Conservation (phyloP, 169 alveolate genomes). For the Babesia divergens region DNA sequence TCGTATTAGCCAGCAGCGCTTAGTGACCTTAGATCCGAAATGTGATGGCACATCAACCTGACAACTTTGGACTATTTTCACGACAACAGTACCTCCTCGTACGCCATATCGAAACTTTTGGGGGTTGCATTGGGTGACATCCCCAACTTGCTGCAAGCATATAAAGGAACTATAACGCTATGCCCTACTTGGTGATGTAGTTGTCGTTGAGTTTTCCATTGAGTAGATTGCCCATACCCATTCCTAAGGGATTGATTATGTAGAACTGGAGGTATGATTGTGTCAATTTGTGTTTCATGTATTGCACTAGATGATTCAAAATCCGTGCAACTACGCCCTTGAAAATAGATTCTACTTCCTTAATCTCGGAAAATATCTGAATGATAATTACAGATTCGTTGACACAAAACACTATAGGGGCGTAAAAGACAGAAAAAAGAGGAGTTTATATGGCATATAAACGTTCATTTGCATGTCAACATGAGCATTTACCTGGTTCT, state of each 20-base stretch:
- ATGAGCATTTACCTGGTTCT: slow-evolving; percentile 31
- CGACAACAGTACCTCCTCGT: slow-evolving; percentile 4
- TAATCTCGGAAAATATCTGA: slow-evolving; percentile 41
- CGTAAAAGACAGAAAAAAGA: not conserved
- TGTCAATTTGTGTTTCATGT: slow-evolving; percentile 20
- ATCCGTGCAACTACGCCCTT: slow-evolving; percentile 37
- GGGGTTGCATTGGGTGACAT: slow-evolving; percentile 49
- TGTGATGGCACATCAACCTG: slow-evolving; percentile 45
- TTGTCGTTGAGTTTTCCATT: slow-evolving; percentile 34
- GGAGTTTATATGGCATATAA: not conserved
- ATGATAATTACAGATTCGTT: not conserved
- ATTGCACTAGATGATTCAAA: slow-evolving; percentile 19
- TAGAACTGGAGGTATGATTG: slow-evolving; percentile 23
- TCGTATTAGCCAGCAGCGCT: slow-evolving; percentile 48
- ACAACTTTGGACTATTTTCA: too few species aligned
- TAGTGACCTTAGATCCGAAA: slow-evolving; percentile 18
- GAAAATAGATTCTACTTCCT: slow-evolving; percentile 24
- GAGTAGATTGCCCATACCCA: slow-evolving; percentile 44
- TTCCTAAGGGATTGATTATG: slow-evolving; percentile 41
- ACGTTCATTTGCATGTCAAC: not conserved
- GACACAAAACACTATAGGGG: not conserved
- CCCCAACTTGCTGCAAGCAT: slow-evolving; percentile 34
- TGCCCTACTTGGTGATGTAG: slow-evolving; percentile 37
- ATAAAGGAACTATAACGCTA: not conserved
- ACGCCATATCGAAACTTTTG: slow-evolving; percentile 8